phyloP scores from a whole-genome alignment of 352 stramenopile genomes.

The Globisporangium paddicum region DNA sequence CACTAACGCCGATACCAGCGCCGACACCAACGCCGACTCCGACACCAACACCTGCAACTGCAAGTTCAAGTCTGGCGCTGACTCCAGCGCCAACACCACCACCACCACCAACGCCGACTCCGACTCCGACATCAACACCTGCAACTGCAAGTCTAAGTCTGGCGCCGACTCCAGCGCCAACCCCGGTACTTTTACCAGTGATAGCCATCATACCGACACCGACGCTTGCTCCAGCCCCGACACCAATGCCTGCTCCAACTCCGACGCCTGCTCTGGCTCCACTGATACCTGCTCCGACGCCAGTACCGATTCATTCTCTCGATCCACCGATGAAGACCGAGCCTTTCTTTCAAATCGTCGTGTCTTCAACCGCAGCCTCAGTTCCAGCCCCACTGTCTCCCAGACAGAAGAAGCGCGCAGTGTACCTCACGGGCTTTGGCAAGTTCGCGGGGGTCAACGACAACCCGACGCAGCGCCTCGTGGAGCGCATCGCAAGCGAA shows the following conservation, averaged over 20 bases:
- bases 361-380: not conserved
- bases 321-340: not conserved
- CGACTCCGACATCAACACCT: not conserved
- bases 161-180: not conserved
- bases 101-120: not conserved
- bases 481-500: not conserved
- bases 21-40: not conserved
- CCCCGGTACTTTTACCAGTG: not conserved
- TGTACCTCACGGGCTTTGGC: not conserved
- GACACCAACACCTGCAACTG: not conserved
- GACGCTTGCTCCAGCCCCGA: not conserved
- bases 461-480: not conserved
- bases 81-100: not conserved
- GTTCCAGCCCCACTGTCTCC: not conserved
- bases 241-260: not conserved
- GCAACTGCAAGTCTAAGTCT: not conserved
- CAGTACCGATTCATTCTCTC: not conserved
- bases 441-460: not conserved
- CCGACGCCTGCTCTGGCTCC: not conserved
- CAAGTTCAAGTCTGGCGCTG: too few species aligned
- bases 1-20: not conserved
- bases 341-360: not conserved
- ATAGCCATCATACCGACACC: not conserved
- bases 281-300: not conserved
- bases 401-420: not conserved